phyloP scores from a whole-genome alignment of 2,329 filamentous ascomycete species.

The Aspergillus unguis region DNA sequence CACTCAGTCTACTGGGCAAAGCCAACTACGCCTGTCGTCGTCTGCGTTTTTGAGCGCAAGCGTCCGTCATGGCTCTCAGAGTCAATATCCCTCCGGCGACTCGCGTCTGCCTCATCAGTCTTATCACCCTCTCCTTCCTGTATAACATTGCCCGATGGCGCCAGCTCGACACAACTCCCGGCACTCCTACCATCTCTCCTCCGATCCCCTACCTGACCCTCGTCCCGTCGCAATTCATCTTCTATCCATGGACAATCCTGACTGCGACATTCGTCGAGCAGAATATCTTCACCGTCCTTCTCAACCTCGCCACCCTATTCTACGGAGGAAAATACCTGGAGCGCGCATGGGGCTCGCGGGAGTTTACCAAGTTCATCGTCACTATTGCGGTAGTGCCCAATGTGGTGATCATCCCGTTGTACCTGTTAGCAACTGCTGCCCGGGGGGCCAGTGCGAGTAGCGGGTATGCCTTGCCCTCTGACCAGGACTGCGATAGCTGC shows the following conservation, averaged over 20 bases:
- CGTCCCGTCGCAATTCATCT: conserved; percentile 75
- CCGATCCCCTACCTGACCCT: conserved; percentile 84
- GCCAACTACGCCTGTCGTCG: neutral
- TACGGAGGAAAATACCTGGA: conserved; percentile 94
- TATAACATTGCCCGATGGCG: conserved; percentile 60
- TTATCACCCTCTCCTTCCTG: conserved; percentile 75
- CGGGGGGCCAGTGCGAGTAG: conserved; percentile 24
- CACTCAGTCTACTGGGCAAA: no score
- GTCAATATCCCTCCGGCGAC: conserved; percentile 93
- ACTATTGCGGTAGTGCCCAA: conserved; percentile 79
- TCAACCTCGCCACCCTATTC: conserved; percentile 76
- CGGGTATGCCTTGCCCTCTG: conserved; percentile 32
- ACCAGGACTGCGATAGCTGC: conserved; percentile 17
- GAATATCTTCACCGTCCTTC: conserved; percentile 80
- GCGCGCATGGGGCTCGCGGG: conserved; percentile 87
- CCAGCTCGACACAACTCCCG: conserved; percentile 65
- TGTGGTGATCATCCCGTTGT: conserved; percentile 66
- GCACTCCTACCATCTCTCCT: conserved; percentile 45
- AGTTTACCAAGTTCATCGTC: conserved; percentile 86
- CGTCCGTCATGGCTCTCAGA: conserved; percentile 64
- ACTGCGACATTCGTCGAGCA: conserved; percentile 86
- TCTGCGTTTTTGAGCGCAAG: conserved; percentile 19
- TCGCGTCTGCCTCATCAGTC: conserved; percentile 70
- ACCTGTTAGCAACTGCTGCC: conserved; percentile 60
- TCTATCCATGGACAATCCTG: conserved; percentile 91